These are phyloP conservation scores for Pseudopediastrum boryanum DNA, from an alignment of 139 green algal genomes.

Conservation along the genomic window DNA sequence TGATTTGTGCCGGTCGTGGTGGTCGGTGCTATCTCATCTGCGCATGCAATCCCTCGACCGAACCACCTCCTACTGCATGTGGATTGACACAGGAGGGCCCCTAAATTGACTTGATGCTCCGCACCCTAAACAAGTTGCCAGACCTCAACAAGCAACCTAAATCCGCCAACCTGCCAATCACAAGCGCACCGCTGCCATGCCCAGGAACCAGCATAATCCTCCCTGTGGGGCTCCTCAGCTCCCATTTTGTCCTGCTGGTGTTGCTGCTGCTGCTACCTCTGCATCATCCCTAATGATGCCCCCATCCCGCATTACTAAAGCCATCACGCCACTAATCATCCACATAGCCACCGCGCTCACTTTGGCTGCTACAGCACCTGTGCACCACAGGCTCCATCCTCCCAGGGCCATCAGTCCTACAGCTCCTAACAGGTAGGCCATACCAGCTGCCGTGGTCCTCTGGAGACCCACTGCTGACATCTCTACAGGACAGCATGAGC, in stretches of 20 bases:
- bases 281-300: constrained; percentile 30
- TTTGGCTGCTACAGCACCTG: not conserved
- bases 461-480: constrained; percentile 66
- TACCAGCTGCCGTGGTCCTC: constrained; percentile 34
- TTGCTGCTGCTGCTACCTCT: constrained; percentile 27
- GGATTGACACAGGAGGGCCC: no score
- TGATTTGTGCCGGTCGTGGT: no score
- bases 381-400: constrained; percentile 36
- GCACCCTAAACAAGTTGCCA: no score
- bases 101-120: no score
- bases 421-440: constrained; percentile 25
- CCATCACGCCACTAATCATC: constrained; percentile 27
- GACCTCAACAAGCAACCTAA: no score
- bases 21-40: no score
- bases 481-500: constrained; percentile 27
- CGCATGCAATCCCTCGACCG: no score
- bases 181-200: not conserved
- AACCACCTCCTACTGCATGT: no score
- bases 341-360: constrained; percentile 30
- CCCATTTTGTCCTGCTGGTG: not conserved
- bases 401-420: constrained; percentile 44
- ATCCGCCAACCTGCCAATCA: no score
- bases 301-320: constrained; percentile 22
- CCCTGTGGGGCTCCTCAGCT: not conserved
- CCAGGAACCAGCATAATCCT: not conserved